phyloP scores from a whole-genome alignment of 1,139 yeast genomes.

The Hemisphaericaspora subhashii region DNA sequence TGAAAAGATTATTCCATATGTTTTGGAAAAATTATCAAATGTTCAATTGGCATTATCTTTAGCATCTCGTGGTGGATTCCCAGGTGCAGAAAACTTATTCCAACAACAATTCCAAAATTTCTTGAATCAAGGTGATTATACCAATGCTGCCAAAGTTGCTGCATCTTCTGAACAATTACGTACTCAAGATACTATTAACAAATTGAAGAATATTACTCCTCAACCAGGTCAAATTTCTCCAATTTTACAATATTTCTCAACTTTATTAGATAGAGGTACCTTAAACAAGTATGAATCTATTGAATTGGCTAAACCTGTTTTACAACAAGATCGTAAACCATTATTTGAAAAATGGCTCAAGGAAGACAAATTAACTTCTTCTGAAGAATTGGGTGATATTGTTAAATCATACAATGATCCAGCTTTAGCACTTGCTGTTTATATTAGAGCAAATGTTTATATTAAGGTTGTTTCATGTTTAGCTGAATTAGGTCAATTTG shows the following conservation, averaged over 20 bases:
- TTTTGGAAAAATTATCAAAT: constrained; percentile 82
- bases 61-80: constrained; percentile 94
- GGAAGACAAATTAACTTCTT: constrained; percentile 89
- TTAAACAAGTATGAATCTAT: constrained; percentile 91
- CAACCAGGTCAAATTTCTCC: constrained; percentile 96
- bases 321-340: constrained; percentile 94
- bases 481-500: constrained; percentile 96
- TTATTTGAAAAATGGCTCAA: constrained; percentile 94
- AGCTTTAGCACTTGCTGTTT: constrained; percentile 86
- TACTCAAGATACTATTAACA: constrained; percentile 92
- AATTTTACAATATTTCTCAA: constrained; percentile 87
- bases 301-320: constrained; percentile 92
- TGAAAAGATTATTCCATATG: constrained; percentile 85
- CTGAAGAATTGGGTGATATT: constrained; percentile 96
- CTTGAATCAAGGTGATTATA: constrained; percentile 82
- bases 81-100: constrained; percentile 94
- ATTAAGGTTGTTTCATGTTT: constrained; percentile 88
- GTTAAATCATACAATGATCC: constrained; percentile 81
- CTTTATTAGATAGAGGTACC: constrained; percentile 88
- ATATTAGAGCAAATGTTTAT: constrained; percentile 80
- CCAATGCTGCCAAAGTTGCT: constrained; percentile 94
- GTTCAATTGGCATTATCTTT: constrained; percentile 83
- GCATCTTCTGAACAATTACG: constrained; percentile 94
- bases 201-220: constrained; percentile 89
- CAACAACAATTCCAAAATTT: constrained; percentile 87